Percentiles rank a stretch among this genome's conserved stretches.
phyloP scores from a whole-genome alignment of 257 asterid species.

The Solanum stenotomum region DNA sequence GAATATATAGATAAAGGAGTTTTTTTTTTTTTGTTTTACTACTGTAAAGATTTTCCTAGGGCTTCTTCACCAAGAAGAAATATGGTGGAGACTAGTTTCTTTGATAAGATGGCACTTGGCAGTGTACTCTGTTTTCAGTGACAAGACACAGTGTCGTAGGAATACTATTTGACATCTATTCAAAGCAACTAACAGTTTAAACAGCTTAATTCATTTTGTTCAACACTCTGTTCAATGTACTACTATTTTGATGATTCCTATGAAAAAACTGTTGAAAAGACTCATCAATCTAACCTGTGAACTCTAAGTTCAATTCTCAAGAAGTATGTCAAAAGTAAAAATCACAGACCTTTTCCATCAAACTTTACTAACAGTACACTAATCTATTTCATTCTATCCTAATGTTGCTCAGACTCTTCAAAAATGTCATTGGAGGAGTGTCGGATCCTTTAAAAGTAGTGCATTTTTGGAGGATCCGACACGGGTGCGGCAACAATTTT shows the following conservation, averaged over 20 bases:
- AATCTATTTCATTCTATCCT: background rate
- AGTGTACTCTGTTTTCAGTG: background rate
- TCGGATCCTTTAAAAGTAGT: too few relatives aligned
- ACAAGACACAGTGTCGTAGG: background rate
- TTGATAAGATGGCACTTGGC: background rate
- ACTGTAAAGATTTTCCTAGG: background rate
- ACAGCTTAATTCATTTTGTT: background rate
- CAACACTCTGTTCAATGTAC: background rate
- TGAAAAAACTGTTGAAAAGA: background rate
- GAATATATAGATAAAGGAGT: background rate
- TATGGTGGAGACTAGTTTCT: background rate
- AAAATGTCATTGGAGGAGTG: too few relatives aligned
- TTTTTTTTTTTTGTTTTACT: background rate
- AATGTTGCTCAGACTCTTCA: too few relatives aligned
- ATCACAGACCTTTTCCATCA: background rate
- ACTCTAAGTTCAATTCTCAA: background rate
- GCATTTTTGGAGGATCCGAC: too few relatives aligned
- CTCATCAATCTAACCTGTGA: background rate
- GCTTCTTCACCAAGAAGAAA: background rate
- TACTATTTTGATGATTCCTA: background rate
- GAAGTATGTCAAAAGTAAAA: background rate
- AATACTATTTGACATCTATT: background rate
- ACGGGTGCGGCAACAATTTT: too few relatives aligned
- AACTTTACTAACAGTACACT: background rate
- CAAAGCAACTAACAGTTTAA: background rate